Conservation (phyloP, 2,329 filamentous ascomycete species). For the Tothia fuscella region DNA sequence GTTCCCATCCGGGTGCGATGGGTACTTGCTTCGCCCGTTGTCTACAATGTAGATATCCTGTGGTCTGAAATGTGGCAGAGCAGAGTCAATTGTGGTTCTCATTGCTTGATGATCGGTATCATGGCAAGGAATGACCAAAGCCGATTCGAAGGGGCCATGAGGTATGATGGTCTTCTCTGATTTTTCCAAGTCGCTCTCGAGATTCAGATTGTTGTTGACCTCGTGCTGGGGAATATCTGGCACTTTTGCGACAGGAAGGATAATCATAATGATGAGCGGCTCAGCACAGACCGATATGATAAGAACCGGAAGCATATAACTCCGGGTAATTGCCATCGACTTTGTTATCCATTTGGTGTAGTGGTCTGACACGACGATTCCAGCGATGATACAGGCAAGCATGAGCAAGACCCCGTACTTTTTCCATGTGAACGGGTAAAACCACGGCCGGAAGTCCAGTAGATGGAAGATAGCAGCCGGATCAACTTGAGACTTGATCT, state of each 20-base stretch:
- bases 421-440: slow-evolving; percentile 15
- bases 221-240: slow-evolving; percentile 6
- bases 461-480: slow-evolving; percentile 11
- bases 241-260: slow-evolving; percentile 5
- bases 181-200: not conserved
- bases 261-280: slow-evolving; percentile 13
- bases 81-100: slow-evolving; percentile 2
- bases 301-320: slow-evolving; percentile 15
- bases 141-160: not conserved
- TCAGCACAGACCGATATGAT: slow-evolving; percentile 13
- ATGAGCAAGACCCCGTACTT: slow-evolving; percentile 13
- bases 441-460: slow-evolving; percentile 13
- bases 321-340: slow-evolving; percentile 14
- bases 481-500: slow-evolving; percentile 10
- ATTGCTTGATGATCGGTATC: slow-evolving; percentile 8
- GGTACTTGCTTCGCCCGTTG: slow-evolving; percentile 13
- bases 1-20: slow-evolving; percentile 7
- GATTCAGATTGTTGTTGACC: not conserved
- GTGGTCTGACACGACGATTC: slow-evolving; percentile 12
- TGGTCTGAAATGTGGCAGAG: slow-evolving; percentile 12
- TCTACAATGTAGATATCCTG: slow-evolving; percentile 15
- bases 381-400: slow-evolving; percentile 12
- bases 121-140: slow-evolving; percentile 10
- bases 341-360: slow-evolving; percentile 13
- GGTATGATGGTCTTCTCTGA: not conserved